phyloP scores from a whole-genome alignment of 1,139 yeast genomes.

The Candida sojae region DNA sequence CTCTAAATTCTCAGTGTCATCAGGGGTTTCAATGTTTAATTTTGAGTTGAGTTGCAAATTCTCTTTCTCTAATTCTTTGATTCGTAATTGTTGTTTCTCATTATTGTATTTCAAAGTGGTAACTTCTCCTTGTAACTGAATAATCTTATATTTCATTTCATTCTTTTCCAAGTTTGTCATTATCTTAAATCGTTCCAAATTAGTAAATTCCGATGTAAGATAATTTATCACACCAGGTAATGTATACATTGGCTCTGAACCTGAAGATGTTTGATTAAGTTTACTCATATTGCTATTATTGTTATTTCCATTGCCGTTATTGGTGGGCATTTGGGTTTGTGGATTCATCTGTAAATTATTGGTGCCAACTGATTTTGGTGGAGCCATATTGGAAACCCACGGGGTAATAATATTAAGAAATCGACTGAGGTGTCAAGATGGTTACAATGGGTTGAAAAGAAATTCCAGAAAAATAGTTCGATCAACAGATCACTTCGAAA shows the following conservation, averaged over 20 bases:
- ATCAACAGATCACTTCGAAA: background rate
- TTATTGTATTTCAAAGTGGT: conserved; percentile 42
- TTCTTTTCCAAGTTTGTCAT: conserved; percentile 57
- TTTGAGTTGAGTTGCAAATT: conserved; percentile 14
- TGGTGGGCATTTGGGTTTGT: conserved; percentile 14
- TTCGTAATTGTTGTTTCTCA: conserved; percentile 35
- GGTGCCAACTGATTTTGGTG: conserved; percentile 7
- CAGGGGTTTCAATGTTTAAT: conserved; percentile 3
- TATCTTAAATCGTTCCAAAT: conserved; percentile 57
- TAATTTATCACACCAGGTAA: conserved; percentile 68
- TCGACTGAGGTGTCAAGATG: background rate
- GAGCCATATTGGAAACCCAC: conserved; percentile 5
- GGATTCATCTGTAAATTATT: conserved; percentile 6
- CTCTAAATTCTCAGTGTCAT: background rate
- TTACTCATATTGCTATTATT: conserved; percentile 12
- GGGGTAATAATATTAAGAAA: no score
- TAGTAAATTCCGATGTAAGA: conserved; percentile 60
- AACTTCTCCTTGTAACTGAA: conserved; percentile 56
- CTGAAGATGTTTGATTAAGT: conserved; percentile 14
- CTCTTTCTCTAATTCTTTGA: conserved; percentile 31
- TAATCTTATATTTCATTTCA: conserved; percentile 56
- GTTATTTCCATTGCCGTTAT: conserved; percentile 14
- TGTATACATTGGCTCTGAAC: conserved; percentile 37
- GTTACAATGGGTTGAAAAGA: background rate
- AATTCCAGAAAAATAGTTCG: background rate